Conservation (phyloP, 805 yeast species). For the Starmerella potacharoeniae region DNA sequence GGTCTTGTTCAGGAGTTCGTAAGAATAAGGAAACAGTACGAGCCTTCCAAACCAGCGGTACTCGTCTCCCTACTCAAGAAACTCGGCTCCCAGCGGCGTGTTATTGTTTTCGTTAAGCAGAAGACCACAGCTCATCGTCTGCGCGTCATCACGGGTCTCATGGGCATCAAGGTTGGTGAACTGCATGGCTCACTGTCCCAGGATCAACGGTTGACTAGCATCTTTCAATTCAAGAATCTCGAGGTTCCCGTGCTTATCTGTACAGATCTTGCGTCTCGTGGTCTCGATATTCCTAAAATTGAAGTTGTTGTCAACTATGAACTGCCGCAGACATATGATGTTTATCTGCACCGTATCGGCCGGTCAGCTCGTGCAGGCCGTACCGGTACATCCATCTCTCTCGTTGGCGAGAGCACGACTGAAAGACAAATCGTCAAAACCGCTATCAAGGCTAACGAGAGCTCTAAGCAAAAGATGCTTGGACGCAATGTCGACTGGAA, state of each 20-base stretch:
- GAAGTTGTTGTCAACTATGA: constrained; percentile 90
- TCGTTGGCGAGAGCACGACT: constrained; percentile 82
- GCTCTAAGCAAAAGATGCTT: constrained; percentile 46
- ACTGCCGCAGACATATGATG: constrained; percentile 86
- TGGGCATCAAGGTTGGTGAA: constrained; percentile 68
- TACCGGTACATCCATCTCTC: constrained; percentile 82
- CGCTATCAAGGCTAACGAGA: constrained; percentile 43
- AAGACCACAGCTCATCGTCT: constrained; percentile 83
- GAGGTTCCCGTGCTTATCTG: constrained; percentile 81
- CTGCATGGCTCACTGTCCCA: constrained; percentile 71
- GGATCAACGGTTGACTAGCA: constrained; percentile 83
- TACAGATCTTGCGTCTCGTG: constrained; percentile 98
- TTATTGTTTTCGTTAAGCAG: constrained; percentile 83
- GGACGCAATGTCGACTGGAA: constrained; percentile 89
- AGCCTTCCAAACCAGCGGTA: constrained; percentile 69
- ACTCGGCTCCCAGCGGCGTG: constrained; percentile 58
- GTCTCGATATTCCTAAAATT: constrained; percentile 96
- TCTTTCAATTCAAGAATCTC: constrained; percentile 69
- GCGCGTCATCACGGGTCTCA: constrained; percentile 68
- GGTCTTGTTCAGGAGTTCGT: constrained; percentile 89
- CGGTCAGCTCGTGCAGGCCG: constrained; percentile 99
- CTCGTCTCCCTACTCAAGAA: constrained; percentile 58
- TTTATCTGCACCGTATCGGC: constrained; percentile 94
- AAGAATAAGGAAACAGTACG: constrained; percentile 67
- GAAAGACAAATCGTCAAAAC: constrained; percentile 88